A percentile compares a stretch with the other conserved stretches of the same genome.
Conservation (phyloP, 805 yeast genomes). For the Metschnikowia similis region DNA sequence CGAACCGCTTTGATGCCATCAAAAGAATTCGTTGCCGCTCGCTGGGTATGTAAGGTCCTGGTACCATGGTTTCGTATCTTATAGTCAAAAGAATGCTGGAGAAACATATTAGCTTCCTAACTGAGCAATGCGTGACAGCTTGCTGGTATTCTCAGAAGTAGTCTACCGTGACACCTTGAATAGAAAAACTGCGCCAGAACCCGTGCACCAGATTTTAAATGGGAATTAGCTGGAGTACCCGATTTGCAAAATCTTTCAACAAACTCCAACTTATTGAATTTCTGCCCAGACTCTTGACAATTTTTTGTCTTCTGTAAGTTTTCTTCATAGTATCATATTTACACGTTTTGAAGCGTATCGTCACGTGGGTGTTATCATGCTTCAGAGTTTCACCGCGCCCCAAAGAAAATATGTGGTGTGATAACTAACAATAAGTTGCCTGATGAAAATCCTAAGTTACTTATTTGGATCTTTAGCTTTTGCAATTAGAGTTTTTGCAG, state of each 20-base stretch:
- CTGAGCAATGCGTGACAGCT: not conserved
- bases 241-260: not conserved
- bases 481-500: slow-evolving; percentile 8
- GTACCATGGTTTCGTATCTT: not conserved
- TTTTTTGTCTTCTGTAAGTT: not conserved
- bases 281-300: not conserved
- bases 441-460: slow-evolving; percentile 10
- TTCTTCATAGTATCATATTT: not conserved
- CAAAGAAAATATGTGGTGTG: not conserved
- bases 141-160: not conserved
- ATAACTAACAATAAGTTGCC: not conserved
- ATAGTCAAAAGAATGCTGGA: not conserved
- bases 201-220: not conserved
- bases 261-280: not conserved
- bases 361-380: slow-evolving; percentile 1
- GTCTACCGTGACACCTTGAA: not conserved
- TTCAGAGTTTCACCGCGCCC: not conserved
- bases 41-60: slow-evolving; percentile 10
- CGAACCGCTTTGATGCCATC: slow-evolving; percentile 3
- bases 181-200: slow-evolving; percentile 5
- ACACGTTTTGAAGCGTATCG: not conserved
- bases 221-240: not conserved
- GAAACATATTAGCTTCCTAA: not conserved
- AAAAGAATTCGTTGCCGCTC: slow-evolving; percentile 6
- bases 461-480: slow-evolving; percentile 8